Percentiles rank a stretch among this genome's conserved stretches.
These are phyloP conservation scores for Fremontodendron californicum DNA, from an alignment of 345 rosid species.

Conservation along the genomic window DNA sequence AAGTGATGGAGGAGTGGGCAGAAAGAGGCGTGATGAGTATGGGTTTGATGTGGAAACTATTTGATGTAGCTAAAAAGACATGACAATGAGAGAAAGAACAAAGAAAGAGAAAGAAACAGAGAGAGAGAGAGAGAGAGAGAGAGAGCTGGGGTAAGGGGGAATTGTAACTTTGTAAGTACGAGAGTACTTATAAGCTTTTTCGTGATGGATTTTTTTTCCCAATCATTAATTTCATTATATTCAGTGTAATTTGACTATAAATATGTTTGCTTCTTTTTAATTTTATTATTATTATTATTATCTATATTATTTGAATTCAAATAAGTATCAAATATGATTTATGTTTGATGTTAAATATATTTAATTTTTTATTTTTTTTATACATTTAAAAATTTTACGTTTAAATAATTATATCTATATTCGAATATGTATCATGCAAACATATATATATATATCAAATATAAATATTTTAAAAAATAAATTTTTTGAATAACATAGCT, in stretches of 20 bases:
- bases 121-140: neutral
- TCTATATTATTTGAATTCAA: too few species aligned
- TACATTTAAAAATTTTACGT: too few species aligned
- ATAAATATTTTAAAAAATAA: too few species aligned
- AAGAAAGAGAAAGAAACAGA: neutral
- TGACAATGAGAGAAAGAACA: conserved; percentile 15
- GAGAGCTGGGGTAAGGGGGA: neutral
- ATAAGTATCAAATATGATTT: too few species aligned
- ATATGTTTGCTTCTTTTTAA: neutral
- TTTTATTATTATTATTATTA: too few species aligned
- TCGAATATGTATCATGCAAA: too few species aligned
- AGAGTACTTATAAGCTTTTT: conserved; percentile 28
- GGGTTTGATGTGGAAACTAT: conserved; percentile 40
- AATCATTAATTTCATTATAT: conserved; percentile 19
- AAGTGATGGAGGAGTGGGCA: conserved; percentile 15
- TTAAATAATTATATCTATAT: too few species aligned
- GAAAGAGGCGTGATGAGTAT: conserved; percentile 25
- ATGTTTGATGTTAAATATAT: too few species aligned
- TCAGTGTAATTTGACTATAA: conserved; percentile 13
- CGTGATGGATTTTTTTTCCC: conserved; percentile 13
- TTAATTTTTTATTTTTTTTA: too few species aligned
- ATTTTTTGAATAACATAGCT: too few species aligned
- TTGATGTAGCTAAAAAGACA: conserved; percentile 19
- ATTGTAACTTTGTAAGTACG: conserved; percentile 17
- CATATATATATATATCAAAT: too few species aligned